These are phyloP conservation scores for Phalaenopsis aphrodite DNA, from an alignment of 106 monocot genomes.

Conservation along the genomic window DNA sequence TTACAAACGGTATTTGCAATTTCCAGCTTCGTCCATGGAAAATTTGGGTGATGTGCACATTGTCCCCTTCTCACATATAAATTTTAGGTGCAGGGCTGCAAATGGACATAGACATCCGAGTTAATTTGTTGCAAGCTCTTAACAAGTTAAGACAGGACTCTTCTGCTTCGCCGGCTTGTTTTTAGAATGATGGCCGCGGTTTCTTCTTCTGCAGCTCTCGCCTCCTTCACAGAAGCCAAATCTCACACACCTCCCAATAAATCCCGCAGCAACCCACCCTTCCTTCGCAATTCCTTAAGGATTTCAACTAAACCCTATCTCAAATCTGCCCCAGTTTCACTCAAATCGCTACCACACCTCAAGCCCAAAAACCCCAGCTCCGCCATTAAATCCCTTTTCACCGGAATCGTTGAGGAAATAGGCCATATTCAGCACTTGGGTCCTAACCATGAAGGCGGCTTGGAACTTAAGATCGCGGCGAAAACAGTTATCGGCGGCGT, in stretches of 20 bases:
- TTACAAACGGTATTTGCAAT: too few relatives aligned
- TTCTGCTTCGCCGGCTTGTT: background rate
- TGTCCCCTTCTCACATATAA: too few relatives aligned
- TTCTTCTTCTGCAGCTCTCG: background rate
- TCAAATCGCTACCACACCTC: background rate
- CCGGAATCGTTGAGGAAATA: conserved; percentile 92
- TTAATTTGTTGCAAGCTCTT: too few relatives aligned
- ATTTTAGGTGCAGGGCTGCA: too few relatives aligned
- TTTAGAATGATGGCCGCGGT: background rate
- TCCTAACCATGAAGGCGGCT: conserved; percentile 27
- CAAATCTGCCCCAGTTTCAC: background rate
- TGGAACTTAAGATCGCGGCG: conserved; percentile 58
- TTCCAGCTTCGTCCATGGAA: too few relatives aligned
- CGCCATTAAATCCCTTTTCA: conserved; percentile 52
- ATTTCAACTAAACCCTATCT: background rate
- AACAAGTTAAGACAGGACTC: too few relatives aligned
- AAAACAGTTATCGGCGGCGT: conserved; percentile 45
- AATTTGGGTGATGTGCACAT: too few relatives aligned
- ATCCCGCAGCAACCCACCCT: background rate
- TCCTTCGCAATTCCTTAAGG: background rate
- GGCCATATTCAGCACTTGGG: conserved; percentile 55
- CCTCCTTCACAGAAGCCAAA: background rate
- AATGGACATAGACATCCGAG: too few relatives aligned
- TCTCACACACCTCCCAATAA: background rate
- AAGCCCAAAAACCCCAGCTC: background rate